These are phyloP conservation scores for Murraya paniculata DNA, from an alignment of 345 rosid genomes.

Conservation along the genomic window DNA sequence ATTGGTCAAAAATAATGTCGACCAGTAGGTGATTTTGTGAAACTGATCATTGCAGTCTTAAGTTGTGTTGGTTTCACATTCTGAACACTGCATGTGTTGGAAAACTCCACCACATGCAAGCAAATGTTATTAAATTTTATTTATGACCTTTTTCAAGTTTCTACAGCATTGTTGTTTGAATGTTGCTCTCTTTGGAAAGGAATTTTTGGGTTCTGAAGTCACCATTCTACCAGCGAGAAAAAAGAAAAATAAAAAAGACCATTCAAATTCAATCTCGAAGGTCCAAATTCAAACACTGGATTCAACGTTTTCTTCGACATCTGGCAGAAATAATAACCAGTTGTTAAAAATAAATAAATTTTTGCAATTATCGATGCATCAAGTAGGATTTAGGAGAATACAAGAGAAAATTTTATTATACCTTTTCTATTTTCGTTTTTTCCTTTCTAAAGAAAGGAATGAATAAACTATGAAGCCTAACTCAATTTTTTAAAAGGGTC, in stretches of 20 bases:
- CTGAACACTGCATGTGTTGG: neutral
- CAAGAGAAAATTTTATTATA: neutral
- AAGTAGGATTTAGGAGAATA: neutral
- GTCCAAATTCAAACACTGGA: conserved; percentile 4
- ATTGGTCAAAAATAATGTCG: neutral
- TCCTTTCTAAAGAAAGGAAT: too few species aligned
- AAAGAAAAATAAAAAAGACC: neutral
- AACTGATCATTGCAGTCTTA: neutral
- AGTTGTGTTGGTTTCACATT: neutral
- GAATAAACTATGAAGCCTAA: too few species aligned
- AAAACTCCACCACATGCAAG: neutral
- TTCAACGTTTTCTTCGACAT: neutral
- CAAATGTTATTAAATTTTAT: neutral
- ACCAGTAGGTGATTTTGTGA: neutral
- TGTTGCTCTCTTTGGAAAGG: neutral
- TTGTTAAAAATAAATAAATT: neutral
- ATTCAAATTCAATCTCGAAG: conserved; percentile 8
- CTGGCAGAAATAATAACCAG: neutral
- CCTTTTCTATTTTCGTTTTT: fast-evolving
- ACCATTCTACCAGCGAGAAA: too few species aligned
- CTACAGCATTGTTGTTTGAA: neutral
- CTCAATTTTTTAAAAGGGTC: too few species aligned
- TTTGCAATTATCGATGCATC: conserved; percentile 6
- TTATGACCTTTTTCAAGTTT: neutral
- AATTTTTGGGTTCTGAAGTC: conserved; percentile 4